A percentile compares a stretch with the other conserved stretches of the same genome.
phyloP scores from a whole-genome alignment of 2,329 filamentous ascomycete genomes.

The Lasiodiplodia gonubiensis region DNA sequence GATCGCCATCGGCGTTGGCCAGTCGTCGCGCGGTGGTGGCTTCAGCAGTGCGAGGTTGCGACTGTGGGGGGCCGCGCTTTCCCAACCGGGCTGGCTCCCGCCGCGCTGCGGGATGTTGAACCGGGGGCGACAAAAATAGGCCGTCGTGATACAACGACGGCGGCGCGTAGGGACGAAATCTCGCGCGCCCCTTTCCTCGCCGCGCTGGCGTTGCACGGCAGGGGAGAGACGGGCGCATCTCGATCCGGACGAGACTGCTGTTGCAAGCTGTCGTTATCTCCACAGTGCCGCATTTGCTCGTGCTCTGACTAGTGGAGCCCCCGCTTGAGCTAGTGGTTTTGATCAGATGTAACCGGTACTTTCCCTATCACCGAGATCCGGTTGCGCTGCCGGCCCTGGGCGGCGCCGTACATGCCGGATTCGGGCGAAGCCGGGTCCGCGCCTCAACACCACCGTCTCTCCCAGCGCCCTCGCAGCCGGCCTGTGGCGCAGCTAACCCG shows the following conservation, averaged over 20 bases:
- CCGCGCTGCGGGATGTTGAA: constrained; percentile 11
- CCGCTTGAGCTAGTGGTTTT: constrained; percentile 24
- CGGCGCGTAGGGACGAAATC: background rate
- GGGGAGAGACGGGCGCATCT: constrained; percentile 21
- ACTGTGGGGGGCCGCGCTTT: constrained; percentile 12
- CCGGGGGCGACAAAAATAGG: constrained; percentile 23
- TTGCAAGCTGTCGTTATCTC: constrained; percentile 27
- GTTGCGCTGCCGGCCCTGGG: background rate
- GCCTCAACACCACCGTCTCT: constrained; percentile 25
- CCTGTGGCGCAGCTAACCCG: constrained; percentile 18
- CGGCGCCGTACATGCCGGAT: constrained; percentile 1
- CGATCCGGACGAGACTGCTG: constrained; percentile 25
- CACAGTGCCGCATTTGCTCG: constrained; percentile 29
- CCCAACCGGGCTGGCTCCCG: constrained; percentile 18
- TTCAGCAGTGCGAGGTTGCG: constrained; percentile 7
- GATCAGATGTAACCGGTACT: constrained; percentile 21
- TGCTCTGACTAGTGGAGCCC: constrained; percentile 26
- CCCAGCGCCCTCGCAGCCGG: background rate
- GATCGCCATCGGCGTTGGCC: constrained; percentile 16
- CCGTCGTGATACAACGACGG: background rate
- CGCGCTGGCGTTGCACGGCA: constrained; percentile 20
- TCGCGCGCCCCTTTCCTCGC: constrained; percentile 18
- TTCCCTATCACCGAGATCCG: constrained; percentile 27
- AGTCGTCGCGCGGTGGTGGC: constrained; percentile 1
- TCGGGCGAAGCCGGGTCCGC: constrained; percentile 22